Evolutionary conservation across 331 rosid genomes (phyloP), one percentile per base, ranked within the genome.

Genomic region (Acacia concinna): DNA sequence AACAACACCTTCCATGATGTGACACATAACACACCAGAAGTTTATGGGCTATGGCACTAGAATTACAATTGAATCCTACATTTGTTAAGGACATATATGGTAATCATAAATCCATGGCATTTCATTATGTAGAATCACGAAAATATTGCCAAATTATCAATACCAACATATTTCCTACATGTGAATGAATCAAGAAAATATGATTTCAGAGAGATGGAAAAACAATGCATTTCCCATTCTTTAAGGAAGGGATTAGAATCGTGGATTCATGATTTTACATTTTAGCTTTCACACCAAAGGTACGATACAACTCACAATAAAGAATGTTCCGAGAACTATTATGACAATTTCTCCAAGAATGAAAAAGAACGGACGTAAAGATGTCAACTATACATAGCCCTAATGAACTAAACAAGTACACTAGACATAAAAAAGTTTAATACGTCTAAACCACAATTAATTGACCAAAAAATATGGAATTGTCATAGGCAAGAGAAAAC

Each of bases 101-200:
- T 32, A 25, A 68, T 41, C 37, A 7, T 41, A 40, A 66, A 35
- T n/a, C 38, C 31, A n/a, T 20, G 47, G 37, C n/a, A 20, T 37
- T 67, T 4, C 31, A 37, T 9, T n/a, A 67, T n/a, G 20, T 37
- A 40, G 34, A 30, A 54, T 38, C 47, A 60, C 43, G 43, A 40
- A 59, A 60, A 49, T 40, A 8, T 27, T 70, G 68, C 47, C 49
- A 18, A 18, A 41, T 13, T 11, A 40, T 37, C 47, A 1, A 34
- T 35, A 23, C 32, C 35, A 47, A 52, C 40, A 74, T 41, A 47
- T 51, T 78, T 54, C 75, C 35, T n/a, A 71, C 79, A 25, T 27
- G 77, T 28, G 23, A 75, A 25, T 32, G 37, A 18, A 30, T 8
- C 68, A 51, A 12, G 27, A 23, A 71, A 76, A 38, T 27, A 65